Base-by-base conservation (phyloP, 331 rosid genomes). In the Stylosanthes scabra region DNA sequence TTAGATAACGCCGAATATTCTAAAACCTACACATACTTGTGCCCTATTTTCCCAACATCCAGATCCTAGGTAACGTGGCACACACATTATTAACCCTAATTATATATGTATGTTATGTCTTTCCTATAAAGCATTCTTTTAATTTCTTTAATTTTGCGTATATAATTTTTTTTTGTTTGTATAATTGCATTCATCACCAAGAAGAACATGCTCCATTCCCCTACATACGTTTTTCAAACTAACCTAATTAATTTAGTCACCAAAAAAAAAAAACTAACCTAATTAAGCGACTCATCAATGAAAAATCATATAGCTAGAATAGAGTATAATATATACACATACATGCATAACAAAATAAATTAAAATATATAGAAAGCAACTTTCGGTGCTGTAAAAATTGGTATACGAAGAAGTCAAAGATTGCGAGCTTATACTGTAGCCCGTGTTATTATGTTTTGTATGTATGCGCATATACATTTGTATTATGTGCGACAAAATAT, bases 1-100 rank as follows among this genome's bases (percentile, higher is more conserved):
- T 75, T 75, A 57, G 28, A 56, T 74, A 29, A 55, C 1, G 42
- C 8, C 11, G 11, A 73, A 40, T 52, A 37, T 47, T 54, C 37
- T 55, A 74, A 42, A 34, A 34, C 39, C 39, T 34, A 29, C 9
- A 10, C 34, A 55, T 14, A 31, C 20, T 56, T 74, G 79, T 49
- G 16, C 54, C 66, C 66, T 73, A 61, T 42, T 56, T 11, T 45
- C 66, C 72, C 50, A 64, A 74, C 72, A 64, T 28, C 52, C 20
- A 2, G 40, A 56, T 56, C 66, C 27, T 56, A 12, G 52, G 64
- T 63, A 51, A 59, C 70, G 52, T 41, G 45, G 20, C 63, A 20
- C 16, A 54, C 54, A 64, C 71, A 52, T 74, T 46, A 28, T 74
- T 54, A 39, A 10, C n/a, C 41, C 27, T 42, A 29, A 54, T 75